Base-by-base conservation (phyloP, 148 eudicot genomes). In the Bassia scoparia region DNA sequence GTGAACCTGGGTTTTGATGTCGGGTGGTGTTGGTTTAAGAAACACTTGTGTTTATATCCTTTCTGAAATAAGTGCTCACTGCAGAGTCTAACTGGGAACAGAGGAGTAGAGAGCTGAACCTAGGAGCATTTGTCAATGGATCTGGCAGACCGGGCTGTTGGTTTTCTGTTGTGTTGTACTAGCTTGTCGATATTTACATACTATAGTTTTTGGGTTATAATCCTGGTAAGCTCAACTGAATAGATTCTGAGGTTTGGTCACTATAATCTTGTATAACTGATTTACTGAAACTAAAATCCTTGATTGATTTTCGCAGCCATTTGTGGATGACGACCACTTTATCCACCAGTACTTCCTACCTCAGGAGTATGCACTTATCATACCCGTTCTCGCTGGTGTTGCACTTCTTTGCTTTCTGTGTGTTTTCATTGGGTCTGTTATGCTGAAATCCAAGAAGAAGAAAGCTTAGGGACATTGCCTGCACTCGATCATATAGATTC, bases 181-280 rank as follows among this genome's bases (percentile, higher is more conserved):
- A 93, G 98, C 84, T 75, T 93, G 77, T 85, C 90, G 65, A 74
- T 93, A 76, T 93, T 93, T 83, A 87, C 98, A 7, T 93, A 93
- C 74, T 90, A 90, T 78, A 90, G 97, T 53, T 89, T 93, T 72
- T 93, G 98, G 98, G 90, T 93, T 70, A 86, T 93, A 78, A 89
- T 90, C 66, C 75, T 93, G 88, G 98, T 90, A 27, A 85, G 90
- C 89, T 37, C 34, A 35, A 33, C 17, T 61, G 35, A 9, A 72
- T 61, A 33, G 41, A 43, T 61, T 61, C 60, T 46, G 55, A 33
- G 30, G 56, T 15, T 27, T 62, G 26, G 21, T 41, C n/a, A 23
- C 38, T 76, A 13, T 27, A 31, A 55, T 27, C 62, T 21, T 74
- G 67, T 26, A 52, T 52, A 33, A 26, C 4, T 7, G 11, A 41